A percentile compares a stretch with the other conserved stretches of the same genome.
Evolutionary conservation across 2,329 filamentous ascomycete genomes (phyloP).

Genomic region (Sporothrix humicola): DNA sequence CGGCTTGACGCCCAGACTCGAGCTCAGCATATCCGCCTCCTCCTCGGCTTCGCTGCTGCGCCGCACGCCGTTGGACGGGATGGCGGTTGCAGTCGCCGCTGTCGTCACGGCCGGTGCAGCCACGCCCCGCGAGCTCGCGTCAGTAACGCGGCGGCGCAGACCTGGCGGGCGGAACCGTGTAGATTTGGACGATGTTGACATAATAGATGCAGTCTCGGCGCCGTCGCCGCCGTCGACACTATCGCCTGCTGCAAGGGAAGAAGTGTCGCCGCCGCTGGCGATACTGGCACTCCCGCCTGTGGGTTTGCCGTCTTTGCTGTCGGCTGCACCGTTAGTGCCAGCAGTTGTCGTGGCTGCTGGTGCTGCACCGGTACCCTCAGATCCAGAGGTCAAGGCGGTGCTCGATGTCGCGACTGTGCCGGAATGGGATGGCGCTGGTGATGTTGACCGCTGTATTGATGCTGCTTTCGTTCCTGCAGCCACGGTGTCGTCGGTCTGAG

Average conservation of each 20-base stretch:
- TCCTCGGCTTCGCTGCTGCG: slow-evolving; percentile 53
- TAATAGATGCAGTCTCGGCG: slow-evolving; percentile 53
- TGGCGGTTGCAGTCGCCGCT: slow-evolving; percentile 32
- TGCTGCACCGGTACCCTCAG: not conserved
- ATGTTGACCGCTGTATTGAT: slow-evolving; percentile 12
- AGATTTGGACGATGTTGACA: slow-evolving; percentile 54
- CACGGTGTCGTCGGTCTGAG: slow-evolving; percentile 50
- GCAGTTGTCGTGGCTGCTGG: not conserved
- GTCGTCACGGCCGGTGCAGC: slow-evolving; percentile 33
- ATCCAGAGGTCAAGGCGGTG: slow-evolving; percentile 26
- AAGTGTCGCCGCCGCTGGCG: not conserved
- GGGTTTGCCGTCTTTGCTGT: slow-evolving; percentile 35
- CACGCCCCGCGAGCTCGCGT: slow-evolving; percentile 33
- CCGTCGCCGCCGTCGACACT: slow-evolving; percentile 36
- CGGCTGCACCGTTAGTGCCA: slow-evolving; percentile 26
- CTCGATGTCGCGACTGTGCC: slow-evolving; percentile 25
- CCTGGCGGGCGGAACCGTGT: slow-evolving; percentile 51
- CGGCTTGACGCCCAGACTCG: slow-evolving; percentile 58
- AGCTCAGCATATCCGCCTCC: slow-evolving; percentile 50
- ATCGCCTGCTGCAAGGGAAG: not conserved
- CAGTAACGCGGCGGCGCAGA: slow-evolving; percentile 48
- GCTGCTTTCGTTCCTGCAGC: slow-evolving; percentile 50
- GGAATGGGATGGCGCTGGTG: slow-evolving; percentile 31
- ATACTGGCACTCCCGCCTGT: slow-evolving; percentile 32
- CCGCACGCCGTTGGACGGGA: slow-evolving; percentile 41